Percentiles rank a stretch among this genome's conserved stretches.
These are phyloP conservation scores for Yamadazyma atlantica DNA, from an alignment of 1,139 yeast species.

Conservation along the genomic window DNA sequence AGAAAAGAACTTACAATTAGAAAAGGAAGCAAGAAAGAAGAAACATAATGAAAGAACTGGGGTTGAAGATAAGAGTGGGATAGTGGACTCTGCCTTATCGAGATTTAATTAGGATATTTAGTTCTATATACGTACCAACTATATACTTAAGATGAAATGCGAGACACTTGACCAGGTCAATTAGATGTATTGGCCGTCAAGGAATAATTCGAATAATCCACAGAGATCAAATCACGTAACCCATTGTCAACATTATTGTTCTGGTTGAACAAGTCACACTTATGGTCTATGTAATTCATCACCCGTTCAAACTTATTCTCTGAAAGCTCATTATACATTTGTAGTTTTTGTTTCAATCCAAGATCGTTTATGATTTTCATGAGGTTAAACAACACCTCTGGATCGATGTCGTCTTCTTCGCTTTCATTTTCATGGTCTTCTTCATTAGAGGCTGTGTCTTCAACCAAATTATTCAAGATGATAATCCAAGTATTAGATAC, in stretches of 20 bases:
- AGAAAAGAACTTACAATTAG: constrained; percentile 73
- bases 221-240: constrained; percentile 43
- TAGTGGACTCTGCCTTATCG: constrained; percentile 55
- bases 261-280: constrained; percentile 9
- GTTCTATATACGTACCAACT: no score
- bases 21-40: constrained; percentile 69
- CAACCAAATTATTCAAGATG: constrained; percentile 46
- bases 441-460: constrained; percentile 10
- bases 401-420: constrained; percentile 10
- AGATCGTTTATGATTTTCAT: constrained; percentile 34
- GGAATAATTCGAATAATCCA: constrained; percentile 48
- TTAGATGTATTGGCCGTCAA: constrained; percentile 16
- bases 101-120: constrained; percentile 50
- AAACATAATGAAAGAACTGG: constrained; percentile 50
- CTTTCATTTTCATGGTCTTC: constrained; percentile 9
- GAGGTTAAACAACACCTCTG: constrained; percentile 27
- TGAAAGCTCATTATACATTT: constrained; percentile 58
- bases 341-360: constrained; percentile 46
- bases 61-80: constrained; percentile 50
- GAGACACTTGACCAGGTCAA: no score
- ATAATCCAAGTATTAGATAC: constrained; percentile 75
- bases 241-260: constrained; percentile 20
- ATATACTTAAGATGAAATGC: constrained; percentile 2
- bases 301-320: constrained; percentile 50
- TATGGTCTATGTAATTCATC: constrained; percentile 39